Evolutionary conservation across 2,329 filamentous ascomycete genomes (phyloP).

Genomic region (Hirsutella thompsonii): DNA sequence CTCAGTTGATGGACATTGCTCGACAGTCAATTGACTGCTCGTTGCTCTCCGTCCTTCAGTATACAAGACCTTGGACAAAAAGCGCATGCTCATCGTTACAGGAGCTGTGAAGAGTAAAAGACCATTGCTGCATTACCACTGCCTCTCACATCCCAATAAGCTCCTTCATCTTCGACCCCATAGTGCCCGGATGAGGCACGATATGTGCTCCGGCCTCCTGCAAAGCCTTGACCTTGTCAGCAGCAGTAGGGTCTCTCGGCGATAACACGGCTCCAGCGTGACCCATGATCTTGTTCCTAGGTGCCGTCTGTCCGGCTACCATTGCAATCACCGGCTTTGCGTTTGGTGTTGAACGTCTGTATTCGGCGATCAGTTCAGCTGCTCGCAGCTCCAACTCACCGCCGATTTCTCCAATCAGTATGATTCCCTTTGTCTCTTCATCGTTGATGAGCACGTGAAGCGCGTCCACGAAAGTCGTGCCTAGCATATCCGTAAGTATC

Average conservation of each 20-base stretch:
- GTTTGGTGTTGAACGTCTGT: constrained; percentile 38
- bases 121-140: neutral
- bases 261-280: constrained; percentile 53
- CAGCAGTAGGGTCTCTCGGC: constrained; percentile 16
- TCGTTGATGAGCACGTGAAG: constrained; percentile 55
- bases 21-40: too few relatives aligned
- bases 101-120: too few relatives aligned
- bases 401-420: constrained; percentile 61
- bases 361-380: constrained; percentile 58
- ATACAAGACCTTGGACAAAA: too few relatives aligned
- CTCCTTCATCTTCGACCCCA: constrained; percentile 21
- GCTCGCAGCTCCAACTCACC: constrained; percentile 58
- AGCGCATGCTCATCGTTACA: too few relatives aligned
- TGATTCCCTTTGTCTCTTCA: constrained; percentile 55
- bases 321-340: constrained; percentile 55
- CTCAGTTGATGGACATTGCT: too few relatives aligned
- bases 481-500: constrained; percentile 4
- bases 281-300: constrained; percentile 52
- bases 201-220: constrained; percentile 21
- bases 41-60: too few relatives aligned
- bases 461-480: constrained; percentile 60
- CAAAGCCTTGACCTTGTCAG: constrained; percentile 19
- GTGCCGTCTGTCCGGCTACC: constrained; percentile 51
- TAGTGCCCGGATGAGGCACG: constrained; percentile 24
- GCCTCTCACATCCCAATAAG: constrained; percentile 11